Percentiles rank a stretch among this genome's conserved stretches.
phyloP scores from a whole-genome alignment of 805 yeast genomes.

The Kuraishia cidri region DNA sequence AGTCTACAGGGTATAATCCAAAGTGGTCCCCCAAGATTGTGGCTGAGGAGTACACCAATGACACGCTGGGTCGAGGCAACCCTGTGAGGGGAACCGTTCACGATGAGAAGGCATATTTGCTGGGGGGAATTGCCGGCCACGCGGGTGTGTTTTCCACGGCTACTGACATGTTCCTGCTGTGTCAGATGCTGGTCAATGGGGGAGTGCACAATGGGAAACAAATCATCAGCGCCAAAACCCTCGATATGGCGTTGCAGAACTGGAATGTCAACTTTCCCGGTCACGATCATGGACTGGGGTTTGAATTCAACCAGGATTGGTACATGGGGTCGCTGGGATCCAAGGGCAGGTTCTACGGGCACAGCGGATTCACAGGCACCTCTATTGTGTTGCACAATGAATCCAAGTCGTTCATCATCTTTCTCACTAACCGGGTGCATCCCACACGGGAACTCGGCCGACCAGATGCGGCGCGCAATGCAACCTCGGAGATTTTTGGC shows the following conservation, averaged over 20 bases:
- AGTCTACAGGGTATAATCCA: not conserved
- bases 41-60: not conserved
- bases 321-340: not conserved
- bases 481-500: not conserved
- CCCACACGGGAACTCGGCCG: not conserved
- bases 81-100: slow-evolving; percentile 1
- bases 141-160: slow-evolving; percentile 1
- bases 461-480: not conserved
- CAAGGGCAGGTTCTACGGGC: not conserved
- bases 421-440: not conserved
- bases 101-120: slow-evolving; percentile 1
- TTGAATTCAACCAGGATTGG: not conserved
- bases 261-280: not conserved
- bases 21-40: not conserved
- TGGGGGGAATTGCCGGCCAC: slow-evolving; percentile 1
- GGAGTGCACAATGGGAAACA: not conserved
- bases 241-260: not conserved
- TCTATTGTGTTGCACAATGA: not conserved
- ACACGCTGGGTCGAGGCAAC: not conserved
- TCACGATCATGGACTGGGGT: not conserved
- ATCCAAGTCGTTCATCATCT: not conserved
- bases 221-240: not conserved
- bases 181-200: not conserved
- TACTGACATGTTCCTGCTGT: not conserved
- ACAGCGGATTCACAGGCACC: slow-evolving; percentile 2